Evolutionary conservation across 2,329 filamentous ascomycete genomes (phyloP), one percentile per base, ranked within the genome.

Genomic region (Penicillium sp.): DNA sequence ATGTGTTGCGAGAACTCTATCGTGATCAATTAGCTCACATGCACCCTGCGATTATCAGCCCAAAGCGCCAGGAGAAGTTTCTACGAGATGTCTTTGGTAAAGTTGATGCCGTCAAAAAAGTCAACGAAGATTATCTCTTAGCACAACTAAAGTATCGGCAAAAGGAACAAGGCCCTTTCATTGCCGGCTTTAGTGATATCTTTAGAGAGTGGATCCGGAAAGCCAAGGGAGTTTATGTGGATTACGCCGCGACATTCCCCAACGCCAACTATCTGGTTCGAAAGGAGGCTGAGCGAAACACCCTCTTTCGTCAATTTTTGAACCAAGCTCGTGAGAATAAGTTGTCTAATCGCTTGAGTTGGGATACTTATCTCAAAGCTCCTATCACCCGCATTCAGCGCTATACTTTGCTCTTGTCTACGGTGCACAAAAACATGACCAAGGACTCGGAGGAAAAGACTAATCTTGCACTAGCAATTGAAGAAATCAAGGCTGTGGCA

Each of bases 151-250:
- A 97, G 68, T 99, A 97, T 70, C 86, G 94, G 24, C 94, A 99
- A 71, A 89, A 94, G 66, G 94, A 97, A 69, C 93, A 99, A 75
- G 94, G 94, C 0, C 94, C 94, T 0, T 99, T 91, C 86, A 87
- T 99, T 58, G 81, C 84, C 12, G 94, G 94, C 3, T 97, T 97
- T 74, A 97, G 92, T 69, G 94, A 97, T 67, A 90, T 99, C 50
- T 97, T 99, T 79, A 82, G 94, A 58, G 94, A 99, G 75, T 99
- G 94, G 94, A 96, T 97, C 60, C 85, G 94, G 61, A 97, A 97
- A 72, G 94, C 94, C 30, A 91, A 88, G 71, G 79, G 82, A 2
- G 88, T 90, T 11, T 99, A 97, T 69, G 86, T 97, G 59, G 91
- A 96, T 58, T 99, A 97, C 71, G 93, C 93, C 40, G 87, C 88